Evolutionary conservation across 495 filamentous ascomycete species (phyloP).

Genomic region (Hypoxylon rickii): DNA sequence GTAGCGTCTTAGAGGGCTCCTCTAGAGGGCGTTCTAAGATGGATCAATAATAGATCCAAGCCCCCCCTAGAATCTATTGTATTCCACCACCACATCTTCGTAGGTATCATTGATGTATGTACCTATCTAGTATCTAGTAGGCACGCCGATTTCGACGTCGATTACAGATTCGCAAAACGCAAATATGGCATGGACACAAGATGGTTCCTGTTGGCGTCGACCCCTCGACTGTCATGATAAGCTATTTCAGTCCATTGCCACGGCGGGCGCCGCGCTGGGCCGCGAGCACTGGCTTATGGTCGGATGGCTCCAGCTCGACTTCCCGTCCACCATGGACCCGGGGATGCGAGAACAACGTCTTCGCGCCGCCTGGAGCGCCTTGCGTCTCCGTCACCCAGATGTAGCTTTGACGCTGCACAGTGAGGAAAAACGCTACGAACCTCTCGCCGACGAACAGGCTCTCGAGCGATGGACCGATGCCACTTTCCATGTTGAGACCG

Average conservation of each 20-base stretch:
- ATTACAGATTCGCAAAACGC: too few species aligned
- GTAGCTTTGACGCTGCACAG: conserved; percentile 1
- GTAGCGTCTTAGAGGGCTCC: too few species aligned
- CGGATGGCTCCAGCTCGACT: background rate
- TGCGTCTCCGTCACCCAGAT: conserved; percentile 11
- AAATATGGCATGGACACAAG: conserved; percentile 14
- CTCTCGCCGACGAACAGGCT: background rate
- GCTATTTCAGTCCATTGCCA: conserved; percentile 3
- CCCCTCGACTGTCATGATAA: conserved; percentile 12
- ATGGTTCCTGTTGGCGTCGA: conserved; percentile 1
- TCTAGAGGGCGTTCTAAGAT: too few species aligned
- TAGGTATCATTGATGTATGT: too few species aligned
- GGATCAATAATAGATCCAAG: too few species aligned
- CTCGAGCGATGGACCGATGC: background rate
- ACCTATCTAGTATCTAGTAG: too few species aligned
- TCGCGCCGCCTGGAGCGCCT: conserved; percentile 1
- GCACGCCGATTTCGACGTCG: too few species aligned
- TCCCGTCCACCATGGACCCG: background rate
- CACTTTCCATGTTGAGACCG: conserved; percentile 3
- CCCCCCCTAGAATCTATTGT: too few species aligned
- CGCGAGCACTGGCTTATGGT: conserved; percentile 17
- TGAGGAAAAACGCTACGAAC: conserved; percentile 9
- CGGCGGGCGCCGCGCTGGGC: conserved; percentile 1
- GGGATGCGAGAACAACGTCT: background rate
- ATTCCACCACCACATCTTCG: too few species aligned